Conservation (phyloP, 306 rosid species). For the Sicyos baderoa region DNA sequence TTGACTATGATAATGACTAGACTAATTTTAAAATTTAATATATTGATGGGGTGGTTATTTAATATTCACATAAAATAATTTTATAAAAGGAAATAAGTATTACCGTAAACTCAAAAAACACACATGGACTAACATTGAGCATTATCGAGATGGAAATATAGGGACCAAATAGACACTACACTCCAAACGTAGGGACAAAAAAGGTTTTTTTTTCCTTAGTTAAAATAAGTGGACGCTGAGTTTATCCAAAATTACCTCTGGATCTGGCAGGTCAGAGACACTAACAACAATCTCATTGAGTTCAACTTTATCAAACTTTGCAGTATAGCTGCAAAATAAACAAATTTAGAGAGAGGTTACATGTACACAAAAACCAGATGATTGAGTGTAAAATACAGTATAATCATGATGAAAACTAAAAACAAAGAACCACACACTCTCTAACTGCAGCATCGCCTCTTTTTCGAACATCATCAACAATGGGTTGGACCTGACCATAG, state of each 20-base stretch:
- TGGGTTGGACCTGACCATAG: conserved; percentile 67
- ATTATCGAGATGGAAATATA: too few species aligned
- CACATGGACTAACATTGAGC: too few species aligned
- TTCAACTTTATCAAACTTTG: conserved; percentile 71
- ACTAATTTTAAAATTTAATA: too few species aligned
- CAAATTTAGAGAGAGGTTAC: conserved; percentile 1
- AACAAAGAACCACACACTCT: conserved; percentile 40
- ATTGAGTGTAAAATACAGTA: not conserved
- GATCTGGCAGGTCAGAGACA: conserved; percentile 75
- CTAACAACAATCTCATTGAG: conserved; percentile 49
- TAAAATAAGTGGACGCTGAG: not conserved
- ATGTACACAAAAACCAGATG: not conserved
- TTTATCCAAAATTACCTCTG: conserved; percentile 48
- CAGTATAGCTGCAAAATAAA: conserved; percentile 50
- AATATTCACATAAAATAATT: too few species aligned
- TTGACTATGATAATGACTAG: too few species aligned
- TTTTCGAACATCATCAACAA: conserved; percentile 70
- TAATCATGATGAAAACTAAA: not conserved
- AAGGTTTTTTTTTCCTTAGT: not conserved
- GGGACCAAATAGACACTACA: too few species aligned
- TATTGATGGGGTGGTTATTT: too few species aligned
- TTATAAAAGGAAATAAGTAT: too few species aligned
- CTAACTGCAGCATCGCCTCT: conserved; percentile 81
- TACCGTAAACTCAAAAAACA: too few species aligned
- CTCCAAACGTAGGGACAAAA: too few species aligned